A percentile compares a stretch with the other conserved stretches of the same genome.
Evolutionary conservation across 2,329 filamentous ascomycete species (phyloP).

Genomic region (Ophiocordyceps polyrhachis-furcata): DNA sequence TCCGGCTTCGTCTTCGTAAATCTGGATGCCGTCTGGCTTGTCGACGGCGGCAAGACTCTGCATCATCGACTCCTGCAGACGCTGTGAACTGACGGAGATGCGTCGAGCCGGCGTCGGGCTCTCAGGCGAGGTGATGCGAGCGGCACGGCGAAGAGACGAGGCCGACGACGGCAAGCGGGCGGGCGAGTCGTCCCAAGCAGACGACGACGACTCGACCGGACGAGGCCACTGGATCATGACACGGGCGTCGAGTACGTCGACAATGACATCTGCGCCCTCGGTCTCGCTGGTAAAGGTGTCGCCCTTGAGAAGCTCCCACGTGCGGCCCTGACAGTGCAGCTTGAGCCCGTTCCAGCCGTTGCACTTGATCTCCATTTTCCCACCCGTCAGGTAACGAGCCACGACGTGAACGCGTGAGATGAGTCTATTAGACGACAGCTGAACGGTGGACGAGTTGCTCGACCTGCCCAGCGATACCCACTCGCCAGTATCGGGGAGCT

Average conservation of each 20-base stretch:
- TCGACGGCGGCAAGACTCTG: conserved; percentile 1
- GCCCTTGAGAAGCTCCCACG: conserved; percentile 72
- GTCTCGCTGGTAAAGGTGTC: conserved; percentile 84
- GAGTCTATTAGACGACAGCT: conserved; percentile 77
- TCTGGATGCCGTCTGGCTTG: conserved; percentile 32
- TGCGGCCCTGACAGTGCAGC: conserved; percentile 74
- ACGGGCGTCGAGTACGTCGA: conserved; percentile 85
- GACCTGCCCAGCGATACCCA: conserved; percentile 76
- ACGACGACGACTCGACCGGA: conserved; percentile 46
- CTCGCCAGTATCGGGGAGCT: conserved; percentile 67
- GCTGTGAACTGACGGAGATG: conserved; percentile 19
- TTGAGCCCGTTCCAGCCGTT: conserved; percentile 92
- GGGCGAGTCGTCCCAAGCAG: conserved; percentile 53
- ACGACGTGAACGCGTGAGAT: conserved; percentile 89
- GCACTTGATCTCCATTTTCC: conserved; percentile 75
- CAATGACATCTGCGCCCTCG: conserved; percentile 74
- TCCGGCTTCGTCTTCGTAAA: conserved; percentile 50
- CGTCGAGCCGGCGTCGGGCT: conserved; percentile 37
- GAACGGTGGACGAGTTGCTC: conserved; percentile 88
- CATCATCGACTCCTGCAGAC: conserved; percentile 15
- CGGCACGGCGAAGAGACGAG: conserved; percentile 36
- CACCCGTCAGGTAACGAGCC: conserved; percentile 63
- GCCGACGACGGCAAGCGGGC: conserved; percentile 20
- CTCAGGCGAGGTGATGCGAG: conserved; percentile 52
- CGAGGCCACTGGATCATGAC: conserved; percentile 79